Conservation (phyloP, 257 asterid species). For the Scutellaria galericulata region DNA sequence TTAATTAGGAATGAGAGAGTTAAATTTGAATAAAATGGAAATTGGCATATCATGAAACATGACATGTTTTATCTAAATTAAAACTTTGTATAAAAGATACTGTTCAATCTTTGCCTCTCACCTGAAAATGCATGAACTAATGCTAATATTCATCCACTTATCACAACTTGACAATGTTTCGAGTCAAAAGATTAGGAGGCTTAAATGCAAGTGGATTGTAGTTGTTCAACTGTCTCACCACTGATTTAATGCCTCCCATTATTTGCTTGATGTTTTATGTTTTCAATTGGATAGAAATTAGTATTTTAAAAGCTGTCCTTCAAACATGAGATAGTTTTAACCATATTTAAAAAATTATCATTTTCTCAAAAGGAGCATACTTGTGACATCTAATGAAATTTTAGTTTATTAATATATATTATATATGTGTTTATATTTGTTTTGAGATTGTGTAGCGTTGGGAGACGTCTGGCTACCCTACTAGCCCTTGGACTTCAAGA, state of each 20-base stretch:
- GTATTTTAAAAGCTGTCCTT: background rate
- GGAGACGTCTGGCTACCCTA: no score
- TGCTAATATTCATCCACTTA: conserved; percentile 33
- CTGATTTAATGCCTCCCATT: conserved; percentile 4
- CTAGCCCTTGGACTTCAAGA: no score
- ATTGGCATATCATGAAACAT: conserved; percentile 24
- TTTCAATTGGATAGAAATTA: background rate
- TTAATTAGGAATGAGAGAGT: conserved; percentile 19
- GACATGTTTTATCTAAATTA: conserved; percentile 23
- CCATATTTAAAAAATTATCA: background rate
- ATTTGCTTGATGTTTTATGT: no score
- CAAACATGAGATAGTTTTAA: background rate
- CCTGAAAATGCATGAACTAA: conserved; percentile 49
- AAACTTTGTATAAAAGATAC: conserved; percentile 18
- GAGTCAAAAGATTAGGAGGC: background rate
- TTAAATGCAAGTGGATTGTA: conserved; percentile 29
- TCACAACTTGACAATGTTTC: conserved; percentile 32
- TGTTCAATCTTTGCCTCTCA: conserved; percentile 30
- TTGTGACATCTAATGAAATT: background rate
- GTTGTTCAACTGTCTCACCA: background rate
- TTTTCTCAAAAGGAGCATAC: background rate
- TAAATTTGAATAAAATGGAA: background rate
- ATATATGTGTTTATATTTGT: no score
- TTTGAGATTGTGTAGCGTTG: no score
- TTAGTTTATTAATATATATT: no score